Evolutionary conservation across 306 rosid genomes (phyloP), one percentile per base, ranked within the genome.

Genomic region (Pterocarpus macrocarpus): DNA sequence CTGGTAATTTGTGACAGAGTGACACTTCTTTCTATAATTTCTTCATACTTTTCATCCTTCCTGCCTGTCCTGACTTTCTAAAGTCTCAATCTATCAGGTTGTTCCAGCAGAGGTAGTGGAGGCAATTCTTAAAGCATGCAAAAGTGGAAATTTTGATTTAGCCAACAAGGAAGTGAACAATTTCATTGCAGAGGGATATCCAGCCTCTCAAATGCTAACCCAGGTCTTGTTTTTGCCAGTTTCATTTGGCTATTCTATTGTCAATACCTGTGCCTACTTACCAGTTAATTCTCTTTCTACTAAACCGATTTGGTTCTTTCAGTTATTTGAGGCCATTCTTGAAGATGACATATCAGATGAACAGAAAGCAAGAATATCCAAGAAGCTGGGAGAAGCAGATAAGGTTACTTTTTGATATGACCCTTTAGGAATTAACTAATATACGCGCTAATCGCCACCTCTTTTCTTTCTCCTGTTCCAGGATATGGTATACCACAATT

Each of bases 121-220:
- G 62, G 79, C 84, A 44, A 56, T 95, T 84, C 80, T 90, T 73
- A 79, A 78, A 50, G 94, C 99, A 30, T 91, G 98, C 82, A 88
- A 73, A 80, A 87, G 97, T 83, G 94, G 94, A 71, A 92, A 91
- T 90, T 95, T 95, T 87, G 98, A 95, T 85, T 81, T 78, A 57
- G 96, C 98, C 44, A 91, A 95, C 86, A 90, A 93, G 89, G 94
- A 91, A 86, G 99, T 92, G 83, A 88, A 89, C 79, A 85, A 89
- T 86, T 89, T 88, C 70, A 88, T 93, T 69, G 99, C 97, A 43
- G 99, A 95, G 70, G 99, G 99, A 76, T 95, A 95, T 84, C 98
- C 99, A 1, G 98, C 85, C 82, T 86, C 97, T 75, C 99, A 93
- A 83, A 88, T 95, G 88, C 89, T 95, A 69, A 88, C 86, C 28